Evolutionary conservation across 2,329 filamentous ascomycete species (phyloP), one percentile per base, ranked within the genome.

Genomic region (Hypocreales sp.): DNA sequence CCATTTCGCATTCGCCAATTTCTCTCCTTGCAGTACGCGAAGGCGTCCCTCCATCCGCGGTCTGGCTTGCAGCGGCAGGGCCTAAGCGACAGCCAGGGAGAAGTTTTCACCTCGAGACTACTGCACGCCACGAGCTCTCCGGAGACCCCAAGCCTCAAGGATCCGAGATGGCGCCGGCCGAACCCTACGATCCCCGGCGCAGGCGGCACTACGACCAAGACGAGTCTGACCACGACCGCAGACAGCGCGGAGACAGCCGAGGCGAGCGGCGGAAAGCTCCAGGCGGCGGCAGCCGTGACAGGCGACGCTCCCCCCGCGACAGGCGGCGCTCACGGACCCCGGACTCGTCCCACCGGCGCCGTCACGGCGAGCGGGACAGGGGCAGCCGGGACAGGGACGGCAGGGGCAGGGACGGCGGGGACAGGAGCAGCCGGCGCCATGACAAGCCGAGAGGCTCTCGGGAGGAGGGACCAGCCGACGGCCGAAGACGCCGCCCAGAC

Each of bases 271-370:
- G 27, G 27, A n/a, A n/a, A n/a, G n/a, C n/a, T n/a, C 40, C 40
- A 16, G 40, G 42, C 20, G 36, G 33, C 10, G 34, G 39, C 25
- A 38, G 36, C 27, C 38, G 35, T 32, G 40, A 45, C 24, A 42
- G 50, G 23, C 39, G 35, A 8, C 35, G 40, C 19, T 20, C 19
- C 31, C 45, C 42, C 23, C 45, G 42, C 36, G 44, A 50, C 14
- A 39, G 46, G 26, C 40, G 45, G 29, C 43, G 50, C 7, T 52
- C 51, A 5, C 36, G 43, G 15, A 49, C 45, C 4, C 50, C 47
- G 18, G 46, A 48, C 15, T 34, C 37, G 8, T 37, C 41, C 15
- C 27, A 33, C 15, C 31, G 40, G 26, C 14, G 23, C 17, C 35
- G 31, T 26, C 34, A n/a, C n/a, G n/a, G n/a, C n/a, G n/a, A n/a